phyloP scores from a whole-genome alignment of 2,329 filamentous ascomycete genomes.

The Fusarium albidum region DNA sequence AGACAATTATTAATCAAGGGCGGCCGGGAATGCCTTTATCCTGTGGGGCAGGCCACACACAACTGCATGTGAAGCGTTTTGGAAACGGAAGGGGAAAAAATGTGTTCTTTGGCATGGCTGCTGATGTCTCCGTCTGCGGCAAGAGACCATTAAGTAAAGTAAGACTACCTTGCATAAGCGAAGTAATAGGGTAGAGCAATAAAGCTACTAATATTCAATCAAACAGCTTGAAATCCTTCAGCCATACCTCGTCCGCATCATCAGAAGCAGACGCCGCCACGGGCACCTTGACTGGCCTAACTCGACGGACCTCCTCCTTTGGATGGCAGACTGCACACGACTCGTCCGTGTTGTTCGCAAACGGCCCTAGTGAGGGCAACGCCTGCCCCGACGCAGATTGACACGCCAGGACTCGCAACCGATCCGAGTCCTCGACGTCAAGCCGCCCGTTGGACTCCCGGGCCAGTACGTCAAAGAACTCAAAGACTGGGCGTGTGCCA shows the following conservation, averaged over 20 bases:
- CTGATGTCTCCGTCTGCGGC: too few species aligned
- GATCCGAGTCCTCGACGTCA: background rate
- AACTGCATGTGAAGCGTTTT: too few species aligned
- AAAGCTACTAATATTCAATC: too few species aligned
- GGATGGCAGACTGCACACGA: background rate
- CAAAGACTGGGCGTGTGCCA: background rate
- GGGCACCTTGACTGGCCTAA: background rate
- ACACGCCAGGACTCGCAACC: slow-evolving; percentile 1
- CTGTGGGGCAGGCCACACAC: too few species aligned
- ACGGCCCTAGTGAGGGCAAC: background rate
- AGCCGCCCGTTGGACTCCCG: background rate
- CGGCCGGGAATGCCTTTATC: too few species aligned
- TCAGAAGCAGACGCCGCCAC: background rate
- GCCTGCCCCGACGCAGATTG: background rate
- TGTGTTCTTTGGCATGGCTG: too few species aligned
- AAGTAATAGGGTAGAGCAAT: too few species aligned
- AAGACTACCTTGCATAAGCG: too few species aligned
- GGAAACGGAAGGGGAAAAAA: too few species aligned
- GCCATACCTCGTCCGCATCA: background rate
- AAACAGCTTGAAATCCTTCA: background rate
- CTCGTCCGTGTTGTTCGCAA: background rate
- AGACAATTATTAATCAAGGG: too few species aligned
- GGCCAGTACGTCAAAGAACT: slow-evolving; percentile 1
- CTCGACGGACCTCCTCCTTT: background rate
- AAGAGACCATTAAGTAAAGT: too few species aligned